These are phyloP conservation scores for Trichophyton simii DNA, from an alignment of 2,329 filamentous ascomycete genomes.

Conservation along the genomic window DNA sequence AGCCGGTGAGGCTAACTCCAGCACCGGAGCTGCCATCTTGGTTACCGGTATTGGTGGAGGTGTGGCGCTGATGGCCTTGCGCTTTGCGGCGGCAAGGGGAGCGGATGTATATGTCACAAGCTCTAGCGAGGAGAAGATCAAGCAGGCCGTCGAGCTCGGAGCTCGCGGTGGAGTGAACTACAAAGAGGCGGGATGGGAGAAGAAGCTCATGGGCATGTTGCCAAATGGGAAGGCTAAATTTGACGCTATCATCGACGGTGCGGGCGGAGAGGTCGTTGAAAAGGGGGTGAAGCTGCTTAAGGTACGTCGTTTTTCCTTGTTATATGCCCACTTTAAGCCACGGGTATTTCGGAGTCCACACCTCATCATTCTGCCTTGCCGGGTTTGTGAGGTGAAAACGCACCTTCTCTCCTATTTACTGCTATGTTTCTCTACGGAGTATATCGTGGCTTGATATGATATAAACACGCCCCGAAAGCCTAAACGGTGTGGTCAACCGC, in stretches of 20 bases:
- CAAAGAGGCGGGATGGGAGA: slow-evolving; percentile 68
- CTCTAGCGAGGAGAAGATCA: slow-evolving; percentile 61
- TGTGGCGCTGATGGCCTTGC: slow-evolving; percentile 68
- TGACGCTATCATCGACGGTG: slow-evolving; percentile 82
- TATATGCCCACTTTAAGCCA: background rate
- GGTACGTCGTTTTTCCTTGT: slow-evolving; percentile 25
- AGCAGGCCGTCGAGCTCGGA: slow-evolving; percentile 56
- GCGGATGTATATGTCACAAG: slow-evolving; percentile 73
- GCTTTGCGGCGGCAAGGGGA: slow-evolving; percentile 64
- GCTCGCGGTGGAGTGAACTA: slow-evolving; percentile 75
- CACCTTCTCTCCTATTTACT: background rate
- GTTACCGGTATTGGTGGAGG: slow-evolving; percentile 89
- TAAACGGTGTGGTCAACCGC: background rate
- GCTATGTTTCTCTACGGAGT: background rate
- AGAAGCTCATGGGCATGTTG: slow-evolving; percentile 48
- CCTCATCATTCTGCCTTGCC: background rate
- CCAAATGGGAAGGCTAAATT: slow-evolving; percentile 55
- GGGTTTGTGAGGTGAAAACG: background rate
- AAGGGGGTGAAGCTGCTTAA: slow-evolving; percentile 58
- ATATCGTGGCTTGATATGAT: background rate
- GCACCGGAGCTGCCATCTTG: slow-evolving; percentile 58
- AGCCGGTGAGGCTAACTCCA: slow-evolving; percentile 44
- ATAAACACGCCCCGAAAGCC: background rate
- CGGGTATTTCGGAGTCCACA: background rate
- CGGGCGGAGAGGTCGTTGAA: slow-evolving; percentile 70